Conservation (phyloP, 371 early-diverging fungal genomes). For the Lichtheimia corymbifera region DNA sequence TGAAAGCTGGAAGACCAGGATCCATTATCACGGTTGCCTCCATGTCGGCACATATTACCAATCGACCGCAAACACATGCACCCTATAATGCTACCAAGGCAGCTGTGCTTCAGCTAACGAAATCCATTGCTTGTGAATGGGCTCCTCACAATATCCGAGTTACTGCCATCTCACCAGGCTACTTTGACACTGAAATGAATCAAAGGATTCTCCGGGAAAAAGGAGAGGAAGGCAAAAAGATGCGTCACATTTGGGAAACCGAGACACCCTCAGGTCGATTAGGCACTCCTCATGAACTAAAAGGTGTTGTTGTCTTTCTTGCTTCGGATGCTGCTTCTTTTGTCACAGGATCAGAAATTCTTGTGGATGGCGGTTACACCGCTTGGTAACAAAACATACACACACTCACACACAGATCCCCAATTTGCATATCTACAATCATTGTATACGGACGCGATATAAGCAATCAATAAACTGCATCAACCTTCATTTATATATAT, state of each 20-base stretch:
- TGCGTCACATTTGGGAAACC: slow-evolving; percentile 34
- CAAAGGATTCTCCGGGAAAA: slow-evolving; percentile 27
- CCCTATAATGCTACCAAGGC: slow-evolving; percentile 52
- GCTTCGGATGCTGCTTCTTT: slow-evolving; percentile 38
- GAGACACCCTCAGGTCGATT: slow-evolving; percentile 34
- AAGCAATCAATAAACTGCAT: too few species aligned
- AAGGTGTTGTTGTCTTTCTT: slow-evolving; percentile 37
- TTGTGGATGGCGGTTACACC: slow-evolving; percentile 45
- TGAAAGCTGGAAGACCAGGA: slow-evolving; percentile 24
- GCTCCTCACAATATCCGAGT: slow-evolving; percentile 50
- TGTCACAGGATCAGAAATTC: slow-evolving; percentile 42
- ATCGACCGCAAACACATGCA: slow-evolving; percentile 38
- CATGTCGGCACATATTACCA: slow-evolving; percentile 45
- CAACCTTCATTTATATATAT: too few species aligned
- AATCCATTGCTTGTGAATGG: slow-evolving; percentile 47
- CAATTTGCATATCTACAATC: too few species aligned
- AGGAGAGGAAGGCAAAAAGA: slow-evolving; percentile 28
- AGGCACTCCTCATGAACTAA: slow-evolving; percentile 40
- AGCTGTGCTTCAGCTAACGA: slow-evolving; percentile 42
- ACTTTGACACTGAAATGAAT: slow-evolving; percentile 45
- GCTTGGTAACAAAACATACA: slow-evolving; percentile 22
- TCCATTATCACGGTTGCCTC: slow-evolving; percentile 46
- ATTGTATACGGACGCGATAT: too few species aligned
- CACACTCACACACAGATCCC: too few species aligned
- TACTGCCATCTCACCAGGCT: slow-evolving; percentile 39